phyloP scores from a whole-genome alignment of 2,329 filamentous ascomycete genomes.

The Ophiostoma angusticollis region DNA sequence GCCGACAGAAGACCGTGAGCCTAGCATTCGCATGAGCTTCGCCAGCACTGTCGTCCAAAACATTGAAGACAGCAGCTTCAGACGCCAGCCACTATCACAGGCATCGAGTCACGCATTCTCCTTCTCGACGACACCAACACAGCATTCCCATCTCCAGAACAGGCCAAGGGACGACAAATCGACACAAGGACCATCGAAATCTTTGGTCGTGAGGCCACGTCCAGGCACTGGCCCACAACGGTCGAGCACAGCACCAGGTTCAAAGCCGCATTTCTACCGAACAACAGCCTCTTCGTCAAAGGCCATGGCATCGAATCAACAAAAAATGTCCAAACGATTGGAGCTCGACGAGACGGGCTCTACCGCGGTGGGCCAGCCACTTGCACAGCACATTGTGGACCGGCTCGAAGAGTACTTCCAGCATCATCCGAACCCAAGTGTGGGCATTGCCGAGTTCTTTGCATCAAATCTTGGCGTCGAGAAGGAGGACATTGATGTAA shows the following conservation, averaged over 20 bases:
- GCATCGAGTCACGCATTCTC: not conserved
- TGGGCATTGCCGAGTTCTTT: constrained; percentile 38
- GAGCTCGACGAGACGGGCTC: constrained; percentile 23
- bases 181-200: no score
- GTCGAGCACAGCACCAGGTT: no score
- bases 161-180: no score
- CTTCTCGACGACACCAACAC: no score
- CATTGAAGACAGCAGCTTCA: constrained; percentile 3
- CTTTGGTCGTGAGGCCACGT: no score
- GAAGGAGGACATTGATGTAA: constrained; percentile 31
- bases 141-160: no score
- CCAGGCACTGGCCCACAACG: no score
- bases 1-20: constrained; percentile 13
- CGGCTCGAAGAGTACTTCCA: constrained; percentile 42
- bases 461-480: constrained; percentile 42
- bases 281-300: no score
- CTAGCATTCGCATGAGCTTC: constrained; percentile 14
- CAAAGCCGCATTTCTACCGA: no score
- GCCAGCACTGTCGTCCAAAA: constrained; percentile 10
- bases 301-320: constrained; percentile 34
- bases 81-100: not conserved
- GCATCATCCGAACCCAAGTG: constrained; percentile 32
- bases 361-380: constrained; percentile 30
- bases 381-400: constrained; percentile 35
- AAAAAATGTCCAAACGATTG: constrained; percentile 28